Evolutionary conservation across 129 eudicot genomes (phyloP).

Genomic region (Erigeron canadensis): DNA sequence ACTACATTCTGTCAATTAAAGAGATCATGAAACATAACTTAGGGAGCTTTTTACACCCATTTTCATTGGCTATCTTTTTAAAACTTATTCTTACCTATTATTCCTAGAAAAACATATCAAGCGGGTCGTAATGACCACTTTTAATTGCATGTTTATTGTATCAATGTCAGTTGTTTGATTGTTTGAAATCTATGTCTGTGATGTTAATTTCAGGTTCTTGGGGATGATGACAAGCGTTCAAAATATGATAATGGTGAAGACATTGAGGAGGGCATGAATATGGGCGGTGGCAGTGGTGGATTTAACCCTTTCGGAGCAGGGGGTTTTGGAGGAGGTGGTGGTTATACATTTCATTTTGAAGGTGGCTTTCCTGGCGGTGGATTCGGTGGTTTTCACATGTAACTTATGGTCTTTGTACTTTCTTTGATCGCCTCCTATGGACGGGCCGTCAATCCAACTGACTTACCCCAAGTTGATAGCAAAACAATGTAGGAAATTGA

Average conservation of each 20-base stretch:
- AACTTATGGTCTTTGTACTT: slow-evolving; percentile 26
- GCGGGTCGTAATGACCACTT: background rate
- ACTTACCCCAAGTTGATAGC: slow-evolving; percentile 11
- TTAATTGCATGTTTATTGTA: background rate
- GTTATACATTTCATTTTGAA: slow-evolving; percentile 87
- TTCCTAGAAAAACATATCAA: background rate
- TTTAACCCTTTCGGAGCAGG: slow-evolving; percentile 95
- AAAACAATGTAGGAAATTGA: background rate
- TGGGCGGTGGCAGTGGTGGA: slow-evolving; percentile 89
- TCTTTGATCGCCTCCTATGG: background rate
- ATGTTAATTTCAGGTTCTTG: slow-evolving; percentile 57
- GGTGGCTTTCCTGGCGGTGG: slow-evolving; percentile 92
- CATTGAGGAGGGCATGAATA: slow-evolving; percentile 77
- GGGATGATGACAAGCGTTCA: slow-evolving; percentile 90
- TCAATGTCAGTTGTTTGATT: background rate
- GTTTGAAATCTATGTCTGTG: background rate
- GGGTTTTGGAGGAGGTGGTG: slow-evolving; percentile 93
- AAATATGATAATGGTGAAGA: slow-evolving; percentile 93
- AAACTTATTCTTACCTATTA: background rate
- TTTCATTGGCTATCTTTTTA: background rate
- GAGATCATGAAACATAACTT: too few relatives aligned
- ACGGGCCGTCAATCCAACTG: slow-evolving; percentile 24
- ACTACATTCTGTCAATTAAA: too few relatives aligned
- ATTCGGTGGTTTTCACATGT: slow-evolving; percentile 75
- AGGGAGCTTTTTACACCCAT: too few relatives aligned